These are phyloP conservation scores for Psophocarpus tetragonolobus DNA, from an alignment of 306 rosid species.

Conservation along the genomic window DNA sequence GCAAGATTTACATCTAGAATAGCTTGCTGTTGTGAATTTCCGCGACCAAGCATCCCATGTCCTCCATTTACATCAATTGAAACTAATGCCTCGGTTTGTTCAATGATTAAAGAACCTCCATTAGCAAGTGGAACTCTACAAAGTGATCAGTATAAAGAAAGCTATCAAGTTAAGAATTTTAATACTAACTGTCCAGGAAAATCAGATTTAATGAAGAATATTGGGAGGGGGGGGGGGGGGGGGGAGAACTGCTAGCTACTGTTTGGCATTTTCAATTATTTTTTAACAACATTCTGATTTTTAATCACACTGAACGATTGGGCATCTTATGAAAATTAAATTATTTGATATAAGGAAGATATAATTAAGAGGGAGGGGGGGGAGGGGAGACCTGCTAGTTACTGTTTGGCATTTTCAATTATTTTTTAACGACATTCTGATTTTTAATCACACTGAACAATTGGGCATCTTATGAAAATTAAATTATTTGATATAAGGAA, in stretches of 20 bases:
- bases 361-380: constrained; percentile 1
- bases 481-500: neutral
- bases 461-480: neutral
- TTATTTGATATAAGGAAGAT: constrained; percentile 6
- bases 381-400: neutral
- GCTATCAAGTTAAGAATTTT: neutral
- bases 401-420: neutral
- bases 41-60: constrained; percentile 86
- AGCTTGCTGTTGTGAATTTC: constrained; percentile 83
- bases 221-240: neutral
- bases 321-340: neutral
- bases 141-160: constrained; percentile 35
- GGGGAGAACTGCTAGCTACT: neutral
- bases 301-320: neutral
- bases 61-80: constrained; percentile 98
- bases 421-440: neutral
- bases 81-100: constrained; percentile 98
- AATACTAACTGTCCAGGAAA: constrained; percentile 1
- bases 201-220: constrained; percentile 20
- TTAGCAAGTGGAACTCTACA: constrained; percentile 87
- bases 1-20: constrained; percentile 93
- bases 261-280: neutral
- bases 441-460: neutral
- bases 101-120: constrained; percentile 93
- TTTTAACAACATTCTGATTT: neutral